Evolutionary conservation across 345 rosid genomes (phyloP), one percentile per base, ranked within the genome.

Genomic region (Zanthoxylum bungeanum): DNA sequence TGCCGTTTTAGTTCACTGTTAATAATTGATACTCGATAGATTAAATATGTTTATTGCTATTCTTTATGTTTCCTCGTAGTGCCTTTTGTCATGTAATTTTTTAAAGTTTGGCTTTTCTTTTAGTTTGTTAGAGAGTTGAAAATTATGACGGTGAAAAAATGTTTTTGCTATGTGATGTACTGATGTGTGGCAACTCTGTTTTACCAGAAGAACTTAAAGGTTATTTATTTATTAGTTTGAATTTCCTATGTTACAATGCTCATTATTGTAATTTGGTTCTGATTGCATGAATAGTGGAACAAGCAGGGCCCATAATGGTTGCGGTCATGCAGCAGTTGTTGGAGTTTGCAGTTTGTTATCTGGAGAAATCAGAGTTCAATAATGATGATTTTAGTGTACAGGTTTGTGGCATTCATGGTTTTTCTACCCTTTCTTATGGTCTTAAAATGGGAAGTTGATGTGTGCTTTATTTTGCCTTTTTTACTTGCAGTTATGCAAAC

Each of bases 281-380:
- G 58, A 27, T 12, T 50, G 30, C 46, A 49, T 70, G 80, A 22
- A 46, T 76, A 95, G 98, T 86, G 83, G 96, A 89, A 62, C 93
- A 89, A 74, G 84, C 83, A 40, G 98, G 89, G 47, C 89, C 88
- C 7, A 70, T 86, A 70, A 72, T 92, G 57, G 78, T 95, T 73
- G 93, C 87, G 1, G 87, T 92, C 7, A 77, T 78, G 75, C 90
- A 85, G 55, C 84, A 87, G 76, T 77, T 86, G 73, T 75, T 95
- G 80, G 97, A 92, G 69, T 95, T 95, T 81, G 84, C 89, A 36
- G 81, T 95, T 80, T 77, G 83, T 82, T 87, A 79, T 80, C 81
- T 95, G 84, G 98, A 89, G 87, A 81, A 82, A 63, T 84, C 90
- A 4, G 88, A 82, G 40, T 77, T 85, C 68, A 71, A 53, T 39